These are phyloP conservation scores for Diphasiastrum complanatum DNA, from an alignment of 83 land plant species.

Conservation along the genomic window DNA sequence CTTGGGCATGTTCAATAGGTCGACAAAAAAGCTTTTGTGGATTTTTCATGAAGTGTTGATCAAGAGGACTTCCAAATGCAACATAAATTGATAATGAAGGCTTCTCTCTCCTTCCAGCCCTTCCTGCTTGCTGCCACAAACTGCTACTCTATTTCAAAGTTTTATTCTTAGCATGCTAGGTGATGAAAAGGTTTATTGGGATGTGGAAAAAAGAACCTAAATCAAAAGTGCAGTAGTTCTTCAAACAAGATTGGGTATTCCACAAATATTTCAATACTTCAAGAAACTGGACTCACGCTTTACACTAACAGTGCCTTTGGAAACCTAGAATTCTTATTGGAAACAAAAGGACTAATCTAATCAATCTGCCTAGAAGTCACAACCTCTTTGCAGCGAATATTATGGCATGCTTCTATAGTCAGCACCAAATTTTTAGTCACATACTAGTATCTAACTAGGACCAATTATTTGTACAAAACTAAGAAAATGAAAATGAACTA, in stretches of 20 bases:
- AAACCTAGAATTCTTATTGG: not conserved
- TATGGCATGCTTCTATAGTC: no score
- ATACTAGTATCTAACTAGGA: no score
- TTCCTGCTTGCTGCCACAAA: conserved; percentile 99
- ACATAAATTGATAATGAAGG: conserved; percentile 82
- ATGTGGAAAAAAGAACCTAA: no score
- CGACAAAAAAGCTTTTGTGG: conserved; percentile 71
- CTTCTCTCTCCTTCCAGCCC: conserved; percentile 86
- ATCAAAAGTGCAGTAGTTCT: no score
- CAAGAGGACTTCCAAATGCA: conserved; percentile 95
- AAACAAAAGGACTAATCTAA: not conserved
- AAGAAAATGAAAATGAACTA: not conserved
- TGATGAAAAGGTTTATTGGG: no score
- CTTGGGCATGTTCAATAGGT: conserved; percentile 78
- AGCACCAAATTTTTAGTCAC: no score
- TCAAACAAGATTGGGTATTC: not conserved
- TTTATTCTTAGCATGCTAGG: not conserved
- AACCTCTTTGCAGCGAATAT: no score
- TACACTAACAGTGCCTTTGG: not conserved
- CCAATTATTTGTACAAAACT: no score
- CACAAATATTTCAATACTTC: conserved; percentile 1
- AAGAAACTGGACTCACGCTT: not conserved
- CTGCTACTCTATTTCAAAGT: conserved; percentile 26
- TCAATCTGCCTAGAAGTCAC: no score
- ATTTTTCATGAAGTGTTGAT: conserved; percentile 89